Percentiles rank a stretch among this genome's conserved stretches.
phyloP scores from a whole-genome alignment of 1,139 yeast species.

The Blastobotrys proliferans region DNA sequence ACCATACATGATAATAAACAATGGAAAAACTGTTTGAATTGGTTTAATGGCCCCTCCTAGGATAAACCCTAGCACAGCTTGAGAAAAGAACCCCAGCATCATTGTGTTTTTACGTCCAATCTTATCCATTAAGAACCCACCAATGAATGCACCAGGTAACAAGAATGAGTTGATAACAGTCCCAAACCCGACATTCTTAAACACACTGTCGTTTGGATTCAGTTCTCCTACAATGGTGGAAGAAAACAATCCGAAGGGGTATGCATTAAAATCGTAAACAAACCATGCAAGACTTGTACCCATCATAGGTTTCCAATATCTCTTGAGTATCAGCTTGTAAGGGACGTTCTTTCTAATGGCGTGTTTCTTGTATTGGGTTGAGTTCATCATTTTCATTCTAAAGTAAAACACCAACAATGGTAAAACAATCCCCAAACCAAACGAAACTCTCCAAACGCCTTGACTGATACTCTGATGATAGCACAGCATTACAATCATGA shows the following conservation, averaged over 20 bases:
- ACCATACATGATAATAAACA: constrained; percentile 79
- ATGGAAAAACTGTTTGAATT: constrained; percentile 60
- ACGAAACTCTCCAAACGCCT: too few species aligned
- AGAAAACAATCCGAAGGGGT: constrained; percentile 81
- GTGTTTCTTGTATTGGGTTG: constrained; percentile 61
- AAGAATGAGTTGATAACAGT: constrained; percentile 80
- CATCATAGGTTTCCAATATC: constrained; percentile 75
- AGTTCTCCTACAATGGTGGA: constrained; percentile 57
- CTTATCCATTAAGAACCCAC: constrained; percentile 73
- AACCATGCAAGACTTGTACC: constrained; percentile 80
- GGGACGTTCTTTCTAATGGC: constrained; percentile 66
- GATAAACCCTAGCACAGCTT: constrained; percentile 75
- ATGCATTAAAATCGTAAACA: constrained; percentile 78
- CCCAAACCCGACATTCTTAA: constrained; percentile 83
- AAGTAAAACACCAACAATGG: constrained; percentile 67
- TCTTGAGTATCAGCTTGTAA: constrained; percentile 60
- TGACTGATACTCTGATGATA: too few species aligned
- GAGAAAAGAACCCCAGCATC: constrained; percentile 59
- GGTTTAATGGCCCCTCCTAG: constrained; percentile 67
- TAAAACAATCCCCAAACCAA: too few species aligned
- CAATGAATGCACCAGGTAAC: constrained; percentile 80
- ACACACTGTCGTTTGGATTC: constrained; percentile 57
- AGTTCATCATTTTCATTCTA: constrained; percentile 69
- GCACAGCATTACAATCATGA: constrained; percentile 30
- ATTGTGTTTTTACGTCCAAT: constrained; percentile 81